Evolutionary conservation across 2,329 filamentous ascomycete genomes (phyloP).

Genomic region (Parascedosporium putredinis): DNA sequence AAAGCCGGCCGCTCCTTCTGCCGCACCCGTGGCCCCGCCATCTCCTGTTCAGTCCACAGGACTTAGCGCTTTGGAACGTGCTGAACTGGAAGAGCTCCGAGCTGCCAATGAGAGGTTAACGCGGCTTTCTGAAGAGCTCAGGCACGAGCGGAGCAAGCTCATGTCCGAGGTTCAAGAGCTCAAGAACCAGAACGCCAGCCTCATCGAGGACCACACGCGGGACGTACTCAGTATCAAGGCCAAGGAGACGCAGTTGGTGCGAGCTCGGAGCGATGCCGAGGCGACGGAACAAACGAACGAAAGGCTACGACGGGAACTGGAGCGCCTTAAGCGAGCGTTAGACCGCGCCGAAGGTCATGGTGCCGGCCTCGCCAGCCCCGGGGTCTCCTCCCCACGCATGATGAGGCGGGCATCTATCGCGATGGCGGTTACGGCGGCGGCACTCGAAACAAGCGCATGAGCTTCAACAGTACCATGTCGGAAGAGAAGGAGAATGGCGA

Average conservation of each 20-base stretch:
- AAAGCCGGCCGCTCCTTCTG: slow-evolving; percentile 50
- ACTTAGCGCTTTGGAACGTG: slow-evolving; percentile 68
- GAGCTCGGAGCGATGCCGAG: slow-evolving; percentile 82
- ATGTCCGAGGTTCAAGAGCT: slow-evolving; percentile 84
- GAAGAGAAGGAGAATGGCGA: slow-evolving; percentile 71
- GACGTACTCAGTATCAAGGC: slow-evolving; percentile 95
- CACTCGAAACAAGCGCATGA: slow-evolving; percentile 41
- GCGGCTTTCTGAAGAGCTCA: slow-evolving; percentile 67
- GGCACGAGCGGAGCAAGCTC: slow-evolving; percentile 71
- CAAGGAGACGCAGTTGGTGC: slow-evolving; percentile 93
- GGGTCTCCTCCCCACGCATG: slow-evolving; percentile 39
- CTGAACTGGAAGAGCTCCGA: slow-evolving; percentile 85
- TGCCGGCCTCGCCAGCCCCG: slow-evolving; percentile 27
- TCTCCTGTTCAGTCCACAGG: slow-evolving; percentile 43
- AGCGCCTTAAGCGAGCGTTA: slow-evolving; percentile 83
- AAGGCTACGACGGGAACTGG: slow-evolving; percentile 75
- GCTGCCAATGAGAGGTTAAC: slow-evolving; percentile 69
- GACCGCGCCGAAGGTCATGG: slow-evolving; percentile 47
- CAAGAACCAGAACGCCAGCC: slow-evolving; percentile 89
- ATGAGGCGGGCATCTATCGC: slow-evolving; percentile 51
- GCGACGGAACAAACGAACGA: slow-evolving; percentile 79
- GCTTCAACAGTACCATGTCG: slow-evolving; percentile 54
- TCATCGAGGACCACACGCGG: slow-evolving; percentile 94
- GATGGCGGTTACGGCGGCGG: slow-evolving; percentile 29
- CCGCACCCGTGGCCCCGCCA: slow-evolving; percentile 17